Percentiles rank a stretch among this genome's conserved stretches.
phyloP scores from a whole-genome alignment of 441 rosid species.

The Isatis lusitanica region DNA sequence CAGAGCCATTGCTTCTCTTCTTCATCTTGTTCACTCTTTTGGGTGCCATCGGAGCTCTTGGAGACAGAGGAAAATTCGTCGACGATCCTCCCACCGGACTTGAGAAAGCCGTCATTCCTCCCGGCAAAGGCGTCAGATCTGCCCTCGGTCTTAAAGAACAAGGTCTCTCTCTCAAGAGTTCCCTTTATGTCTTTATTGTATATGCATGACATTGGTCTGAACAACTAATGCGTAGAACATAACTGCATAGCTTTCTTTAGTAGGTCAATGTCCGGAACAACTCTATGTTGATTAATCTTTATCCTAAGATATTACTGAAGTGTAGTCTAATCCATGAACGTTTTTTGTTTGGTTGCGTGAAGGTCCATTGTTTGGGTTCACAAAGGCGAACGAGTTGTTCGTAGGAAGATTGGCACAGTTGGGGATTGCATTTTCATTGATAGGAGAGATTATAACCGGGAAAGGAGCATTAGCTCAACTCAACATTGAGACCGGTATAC shows the following conservation, averaged over 20 bases:
- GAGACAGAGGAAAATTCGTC: conserved; percentile 85
- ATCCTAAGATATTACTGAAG: neutral
- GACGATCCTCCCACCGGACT: conserved; percentile 75
- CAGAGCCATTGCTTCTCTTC: conserved; percentile 93
- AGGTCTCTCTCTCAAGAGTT: conserved; percentile 46
- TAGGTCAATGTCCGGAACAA: neutral
- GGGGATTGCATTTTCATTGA: conserved; percentile 91
- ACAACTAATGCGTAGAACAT: neutral
- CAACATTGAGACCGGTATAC: conserved; percentile 92
- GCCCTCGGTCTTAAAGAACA: conserved; percentile 86
- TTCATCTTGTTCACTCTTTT: conserved; percentile 89
- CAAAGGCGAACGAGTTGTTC: conserved; percentile 83
- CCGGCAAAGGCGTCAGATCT: conserved; percentile 64
- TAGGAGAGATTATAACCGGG: conserved; percentile 87
- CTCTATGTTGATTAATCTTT: neutral
- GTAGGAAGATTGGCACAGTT: conserved; percentile 94
- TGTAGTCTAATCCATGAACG: neutral
- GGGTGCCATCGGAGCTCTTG: conserved; percentile 94
- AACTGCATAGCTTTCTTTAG: neutral
- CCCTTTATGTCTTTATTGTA: neutral
- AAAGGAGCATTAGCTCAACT: conserved; percentile 95
- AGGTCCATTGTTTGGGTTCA: conserved; percentile 95
- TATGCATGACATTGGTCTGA: conserved; percentile 3
- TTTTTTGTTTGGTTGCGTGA: conserved; percentile 22
- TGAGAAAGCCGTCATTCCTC: conserved; percentile 72